phyloP scores from a whole-genome alignment of 805 yeast species.

The Yamadazyma tumulicola region DNA sequence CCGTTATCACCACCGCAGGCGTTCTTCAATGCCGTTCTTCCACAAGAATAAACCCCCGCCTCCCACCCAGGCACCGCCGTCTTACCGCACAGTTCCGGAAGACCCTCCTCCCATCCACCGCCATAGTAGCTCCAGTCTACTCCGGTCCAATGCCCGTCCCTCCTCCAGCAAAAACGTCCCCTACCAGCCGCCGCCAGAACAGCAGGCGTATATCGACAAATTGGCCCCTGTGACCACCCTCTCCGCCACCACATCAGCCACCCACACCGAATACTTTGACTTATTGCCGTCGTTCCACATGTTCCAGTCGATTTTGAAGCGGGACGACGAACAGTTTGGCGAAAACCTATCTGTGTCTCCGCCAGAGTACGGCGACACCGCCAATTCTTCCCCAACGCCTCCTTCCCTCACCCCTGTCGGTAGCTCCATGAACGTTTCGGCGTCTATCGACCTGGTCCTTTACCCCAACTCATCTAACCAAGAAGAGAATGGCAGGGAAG shows the following conservation, averaged over 20 bases:
- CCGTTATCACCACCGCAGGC: too few relatives aligned
- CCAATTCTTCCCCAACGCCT: slow-evolving; percentile 26
- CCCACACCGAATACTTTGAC: slow-evolving; percentile 45
- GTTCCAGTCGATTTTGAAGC: slow-evolving; percentile 50
- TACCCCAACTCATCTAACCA: background rate
- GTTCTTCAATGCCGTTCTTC: too few relatives aligned
- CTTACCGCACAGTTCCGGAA: too few relatives aligned
- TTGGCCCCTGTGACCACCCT: slow-evolving; percentile 16
- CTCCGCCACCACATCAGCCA: slow-evolving; percentile 21
- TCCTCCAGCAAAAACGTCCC: slow-evolving; percentile 20
- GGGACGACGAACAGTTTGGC: slow-evolving; percentile 38
- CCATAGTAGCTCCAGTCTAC: slow-evolving; percentile 11
- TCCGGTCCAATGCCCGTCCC: slow-evolving; percentile 2
- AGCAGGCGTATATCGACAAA: slow-evolving; percentile 32
- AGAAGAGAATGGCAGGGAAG: background rate
- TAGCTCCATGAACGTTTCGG: background rate
- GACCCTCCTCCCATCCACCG: slow-evolving; percentile 11
- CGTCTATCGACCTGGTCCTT: slow-evolving; percentile 4
- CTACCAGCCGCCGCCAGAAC: slow-evolving; percentile 31
- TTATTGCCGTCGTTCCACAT: slow-evolving; percentile 67
- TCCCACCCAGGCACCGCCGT: too few relatives aligned
- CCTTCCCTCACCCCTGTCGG: slow-evolving; percentile 17
- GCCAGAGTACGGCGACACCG: slow-evolving; percentile 35
- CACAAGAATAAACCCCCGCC: too few relatives aligned
- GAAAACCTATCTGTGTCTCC: slow-evolving; percentile 31